Evolutionary conservation across 495 filamentous ascomycete species (phyloP), one percentile per base, ranked within the genome.

Genomic region (Emericellopsis terricola): DNA sequence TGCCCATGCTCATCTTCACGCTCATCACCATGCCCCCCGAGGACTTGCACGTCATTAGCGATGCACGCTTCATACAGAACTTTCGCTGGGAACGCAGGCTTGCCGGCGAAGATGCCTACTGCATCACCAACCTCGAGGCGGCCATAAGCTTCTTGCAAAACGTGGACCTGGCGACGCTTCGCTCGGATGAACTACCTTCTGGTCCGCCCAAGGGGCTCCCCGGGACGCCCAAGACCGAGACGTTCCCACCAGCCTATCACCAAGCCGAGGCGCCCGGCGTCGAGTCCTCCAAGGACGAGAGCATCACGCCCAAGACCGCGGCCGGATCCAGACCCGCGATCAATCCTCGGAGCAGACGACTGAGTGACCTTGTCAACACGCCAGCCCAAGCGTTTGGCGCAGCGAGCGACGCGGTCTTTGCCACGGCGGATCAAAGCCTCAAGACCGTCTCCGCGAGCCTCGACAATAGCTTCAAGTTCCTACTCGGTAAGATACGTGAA

Each of bases 71-170:
- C 51, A 85, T 93, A 43, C 87, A 94, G 49, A 64, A 86, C 38
- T 99, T 99, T 50, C 77, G 89, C 38, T 77, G 82, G 40, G 71
- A 80, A 29, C 78, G 58, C 30, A 93, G 83, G 43, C 69, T 96
- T 11, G 79, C 89, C 31, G 89, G 89, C 17, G 91, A 96, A 52
- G 78, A 81, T 8, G 86, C 89, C 13, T 99, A 96, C 50, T 96
- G 89, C 43, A 65, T 99, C 26, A 94, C 89, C 9, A 96, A 89
- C 46, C 74, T 96, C 8, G 89, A 99, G 56, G 89, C 89, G 4
- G 77, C 87, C 31, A 84, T 96, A 29, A 81, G 76, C 34, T 99
- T 99, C 48, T 61, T 99, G n/a, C 87, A 96, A 45, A 94, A 89
- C 16, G 87, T 99, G 18, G 89, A 99, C 49, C 69, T 99, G 7